Percentiles rank a stretch among this genome's conserved stretches.
These are phyloP conservation scores for Termitomyces sp. DNA, from an alignment of 768 basidiomycete species.

Conservation along the genomic window DNA sequence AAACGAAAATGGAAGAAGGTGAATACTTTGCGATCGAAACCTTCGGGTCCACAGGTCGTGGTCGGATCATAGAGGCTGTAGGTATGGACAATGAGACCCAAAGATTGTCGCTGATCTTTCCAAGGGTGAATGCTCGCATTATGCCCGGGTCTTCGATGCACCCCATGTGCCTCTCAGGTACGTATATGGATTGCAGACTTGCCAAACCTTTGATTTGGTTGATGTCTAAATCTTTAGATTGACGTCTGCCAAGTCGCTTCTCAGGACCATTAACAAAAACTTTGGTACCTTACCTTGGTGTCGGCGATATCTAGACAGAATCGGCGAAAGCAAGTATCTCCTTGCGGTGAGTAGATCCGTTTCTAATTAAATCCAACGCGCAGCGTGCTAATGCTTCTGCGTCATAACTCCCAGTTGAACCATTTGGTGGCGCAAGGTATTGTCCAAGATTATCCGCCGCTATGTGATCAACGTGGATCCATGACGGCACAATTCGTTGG, in stretches of 20 bases:
- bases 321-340: conserved; percentile 90
- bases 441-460: conserved; percentile 89
- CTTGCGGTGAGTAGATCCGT: conserved; percentile 59
- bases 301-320: conserved; percentile 88
- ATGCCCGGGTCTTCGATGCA: conserved; percentile 68
- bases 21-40: conserved; percentile 99
- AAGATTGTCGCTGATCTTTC: neutral
- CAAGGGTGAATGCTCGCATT: conserved; percentile 93
- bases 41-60: conserved; percentile 95
- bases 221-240: conserved; percentile 39
- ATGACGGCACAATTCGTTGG: conserved; percentile 94
- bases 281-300: conserved; percentile 97
- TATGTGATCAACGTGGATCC: conserved; percentile 76
- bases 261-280: conserved; percentile 84
- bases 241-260: conserved; percentile 77
- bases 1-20: conserved; percentile 98
- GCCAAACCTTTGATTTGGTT: neutral
- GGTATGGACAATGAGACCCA: conserved; percentile 10
- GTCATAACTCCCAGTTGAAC: conserved; percentile 54
- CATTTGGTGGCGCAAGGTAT: conserved; percentile 85
- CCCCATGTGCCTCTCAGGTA: conserved; percentile 74
- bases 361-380: neutral
- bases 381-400: neutral
- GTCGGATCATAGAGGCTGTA: conserved; percentile 80
- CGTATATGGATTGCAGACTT: conserved; percentile 13